phyloP scores from a whole-genome alignment of 1,284 basidiomycete genomes.

The Moesziomyces sp. region DNA sequence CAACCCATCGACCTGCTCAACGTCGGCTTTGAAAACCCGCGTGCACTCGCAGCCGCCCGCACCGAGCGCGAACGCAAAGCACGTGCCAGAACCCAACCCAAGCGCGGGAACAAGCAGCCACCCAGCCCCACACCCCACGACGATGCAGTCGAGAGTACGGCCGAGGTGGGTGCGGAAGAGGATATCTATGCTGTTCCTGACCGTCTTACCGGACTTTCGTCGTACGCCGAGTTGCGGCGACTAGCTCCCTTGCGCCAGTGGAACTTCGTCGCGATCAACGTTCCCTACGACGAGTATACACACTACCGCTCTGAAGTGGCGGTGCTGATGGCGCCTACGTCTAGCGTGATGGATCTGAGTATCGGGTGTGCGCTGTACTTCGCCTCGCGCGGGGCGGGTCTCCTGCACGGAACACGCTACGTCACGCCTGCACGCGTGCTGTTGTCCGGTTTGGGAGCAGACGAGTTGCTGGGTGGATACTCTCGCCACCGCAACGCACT shows the following conservation, averaged over 20 bases:
- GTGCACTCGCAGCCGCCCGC: constrained; percentile 70
- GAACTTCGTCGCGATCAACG: constrained; percentile 91
- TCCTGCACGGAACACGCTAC: constrained; percentile 70
- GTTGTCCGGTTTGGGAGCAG: constrained; percentile 91
- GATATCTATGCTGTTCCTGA: constrained; percentile 79
- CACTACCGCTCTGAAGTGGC: constrained; percentile 10
- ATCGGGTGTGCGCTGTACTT: constrained; percentile 92
- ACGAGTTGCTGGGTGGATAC: constrained; percentile 95
- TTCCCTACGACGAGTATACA: constrained; percentile 78
- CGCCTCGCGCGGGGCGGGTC: constrained; percentile 77
- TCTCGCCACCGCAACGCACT: constrained; percentile 86
- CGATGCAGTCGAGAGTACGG: constrained; percentile 18
- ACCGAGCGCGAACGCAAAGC: constrained; percentile 46
- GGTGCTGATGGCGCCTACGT: constrained; percentile 50
- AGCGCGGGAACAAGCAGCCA: neutral
- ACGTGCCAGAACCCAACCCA: constrained; percentile 6
- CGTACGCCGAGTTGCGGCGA: constrained; percentile 78
- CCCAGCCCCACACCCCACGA: neutral
- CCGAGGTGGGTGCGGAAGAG: constrained; percentile 11
- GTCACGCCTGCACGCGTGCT: constrained; percentile 82
- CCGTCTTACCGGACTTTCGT: constrained; percentile 80
- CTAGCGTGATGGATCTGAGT: constrained; percentile 73
- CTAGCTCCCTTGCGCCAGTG: constrained; percentile 81
- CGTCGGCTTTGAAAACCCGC: constrained; percentile 93
- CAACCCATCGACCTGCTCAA: constrained; percentile 90